Evolutionary conservation across 1,284 basidiomycete species (phyloP).

Genomic region (Golubevia pallescens): DNA sequence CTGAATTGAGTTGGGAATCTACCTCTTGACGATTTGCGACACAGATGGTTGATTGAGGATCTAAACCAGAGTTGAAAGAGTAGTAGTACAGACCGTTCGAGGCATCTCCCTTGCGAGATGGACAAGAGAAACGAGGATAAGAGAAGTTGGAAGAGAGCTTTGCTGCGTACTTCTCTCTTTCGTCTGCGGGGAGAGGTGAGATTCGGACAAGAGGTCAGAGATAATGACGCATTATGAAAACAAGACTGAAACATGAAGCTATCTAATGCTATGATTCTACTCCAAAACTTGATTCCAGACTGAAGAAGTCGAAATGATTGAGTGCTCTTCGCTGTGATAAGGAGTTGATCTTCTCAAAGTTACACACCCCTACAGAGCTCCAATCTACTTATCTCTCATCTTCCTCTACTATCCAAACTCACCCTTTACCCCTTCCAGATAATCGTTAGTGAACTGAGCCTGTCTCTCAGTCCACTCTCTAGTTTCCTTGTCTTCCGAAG

Average conservation of each 20-base stretch:
- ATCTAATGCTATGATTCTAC: no score
- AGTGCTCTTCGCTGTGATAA: no score
- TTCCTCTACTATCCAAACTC: neutral
- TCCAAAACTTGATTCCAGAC: no score
- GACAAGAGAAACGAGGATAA: constrained; percentile 52
- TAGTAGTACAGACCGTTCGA: constrained; percentile 40
- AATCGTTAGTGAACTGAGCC: constrained; percentile 40
- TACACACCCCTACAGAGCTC: no score
- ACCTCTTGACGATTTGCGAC: constrained; percentile 36
- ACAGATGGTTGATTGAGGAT: constrained; percentile 53
- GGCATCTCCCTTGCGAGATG: constrained; percentile 47
- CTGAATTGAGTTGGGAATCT: constrained; percentile 6
- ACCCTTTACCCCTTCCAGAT: constrained; percentile 7
- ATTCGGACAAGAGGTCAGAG: no score
- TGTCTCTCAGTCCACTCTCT: constrained; percentile 50
- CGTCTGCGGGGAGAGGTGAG: neutral
- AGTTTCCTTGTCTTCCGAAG: constrained; percentile 50
- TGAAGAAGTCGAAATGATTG: no score
- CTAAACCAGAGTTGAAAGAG: constrained; percentile 54
- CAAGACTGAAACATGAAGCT: no score
- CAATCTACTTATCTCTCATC: no score
- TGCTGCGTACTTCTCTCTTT: neutral
- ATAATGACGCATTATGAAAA: no score
- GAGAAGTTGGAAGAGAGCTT: constrained; percentile 24
- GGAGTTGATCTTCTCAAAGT: no score